Conservation (phyloP, 1,284 basidiomycete species). For the Boletellus deceptivus region DNA sequence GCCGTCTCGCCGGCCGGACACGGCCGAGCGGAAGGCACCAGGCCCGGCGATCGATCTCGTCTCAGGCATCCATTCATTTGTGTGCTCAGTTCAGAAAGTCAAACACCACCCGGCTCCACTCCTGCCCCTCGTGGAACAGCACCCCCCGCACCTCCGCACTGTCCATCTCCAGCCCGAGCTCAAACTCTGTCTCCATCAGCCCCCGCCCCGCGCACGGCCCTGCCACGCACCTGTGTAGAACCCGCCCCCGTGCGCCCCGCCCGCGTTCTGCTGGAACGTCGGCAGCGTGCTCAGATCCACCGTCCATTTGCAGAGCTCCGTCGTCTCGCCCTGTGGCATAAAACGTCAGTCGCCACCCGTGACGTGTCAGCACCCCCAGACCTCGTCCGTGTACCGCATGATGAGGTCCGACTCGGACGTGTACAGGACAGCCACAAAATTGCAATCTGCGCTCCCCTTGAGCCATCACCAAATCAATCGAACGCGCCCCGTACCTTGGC, state of each 20-base stretch:
- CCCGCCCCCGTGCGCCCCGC: conserved; percentile 49
- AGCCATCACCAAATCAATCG: conserved; percentile 1
- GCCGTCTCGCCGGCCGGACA: background rate
- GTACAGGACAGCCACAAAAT: conserved; percentile 75
- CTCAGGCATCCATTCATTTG: background rate
- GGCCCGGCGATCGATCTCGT: conserved; percentile 4
- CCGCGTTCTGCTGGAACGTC: conserved; percentile 68
- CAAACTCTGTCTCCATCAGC: conserved; percentile 55
- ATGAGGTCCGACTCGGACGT: conserved; percentile 69
- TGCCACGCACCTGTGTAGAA: conserved; percentile 71
- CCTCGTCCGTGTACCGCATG: conserved; percentile 80
- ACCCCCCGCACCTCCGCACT: conserved; percentile 80
- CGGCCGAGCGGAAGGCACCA: conserved; percentile 3
- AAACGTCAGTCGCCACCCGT: conserved; percentile 17
- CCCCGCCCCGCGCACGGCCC: background rate
- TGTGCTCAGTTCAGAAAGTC: conserved; percentile 46
- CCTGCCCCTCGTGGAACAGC: conserved; percentile 65
- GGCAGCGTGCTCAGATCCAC: conserved; percentile 76
- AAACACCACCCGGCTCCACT: conserved; percentile 70
- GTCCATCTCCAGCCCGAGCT: conserved; percentile 76
- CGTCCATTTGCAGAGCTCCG: conserved; percentile 81
- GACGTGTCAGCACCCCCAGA: conserved; percentile 29
- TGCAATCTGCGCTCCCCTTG: conserved; percentile 48
- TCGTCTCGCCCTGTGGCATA: conserved; percentile 54
- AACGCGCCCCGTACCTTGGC: conserved; percentile 47